Evolutionary conservation across 306 rosid species (phyloP).

Genomic region (Elaeagnus macrophylla): DNA sequence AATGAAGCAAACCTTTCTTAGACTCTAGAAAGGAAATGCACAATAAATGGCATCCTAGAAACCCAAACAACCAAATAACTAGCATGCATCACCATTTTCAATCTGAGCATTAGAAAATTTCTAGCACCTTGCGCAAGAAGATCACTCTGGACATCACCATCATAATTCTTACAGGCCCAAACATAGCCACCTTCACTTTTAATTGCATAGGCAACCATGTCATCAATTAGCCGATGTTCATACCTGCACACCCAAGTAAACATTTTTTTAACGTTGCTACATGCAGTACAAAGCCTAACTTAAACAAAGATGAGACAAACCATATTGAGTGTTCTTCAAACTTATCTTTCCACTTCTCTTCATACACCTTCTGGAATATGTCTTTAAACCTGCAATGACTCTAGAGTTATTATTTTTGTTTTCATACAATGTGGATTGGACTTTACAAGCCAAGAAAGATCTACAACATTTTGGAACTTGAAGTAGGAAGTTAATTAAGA

Average conservation of each 20-base stretch:
- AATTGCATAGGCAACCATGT: conserved; percentile 92
- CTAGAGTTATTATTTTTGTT: conserved; percentile 15
- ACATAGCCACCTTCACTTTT: conserved; percentile 99
- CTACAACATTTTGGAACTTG: conserved; percentile 2
- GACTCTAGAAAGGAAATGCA: conserved; percentile 12
- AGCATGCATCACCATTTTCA: background rate
- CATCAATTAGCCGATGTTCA: conserved; percentile 96
- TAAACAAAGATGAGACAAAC: conserved; percentile 31
- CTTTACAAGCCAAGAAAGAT: conserved; percentile 1
- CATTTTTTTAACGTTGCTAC: conserved; percentile 15
- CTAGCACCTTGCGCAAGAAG: conserved; percentile 89
- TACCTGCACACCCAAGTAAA: conserved; percentile 51
- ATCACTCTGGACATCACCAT: conserved; percentile 97
- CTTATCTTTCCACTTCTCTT: conserved; percentile 71
- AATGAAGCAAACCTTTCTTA: conserved; percentile 14
- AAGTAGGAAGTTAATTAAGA: conserved; percentile 7
- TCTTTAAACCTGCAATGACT: conserved; percentile 69
- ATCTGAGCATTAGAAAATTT: background rate
- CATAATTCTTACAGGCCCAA: conserved; percentile 99
- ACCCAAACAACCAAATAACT: background rate
- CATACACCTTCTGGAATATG: conserved; percentile 88
- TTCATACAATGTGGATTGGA: conserved; percentile 1
- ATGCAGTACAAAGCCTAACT: conserved; percentile 8
- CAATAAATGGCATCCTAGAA: background rate
- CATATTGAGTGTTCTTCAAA: conserved; percentile 88